These are phyloP conservation scores for Xerocomellus dryophilus DNA, from an alignment of 768 basidiomycete genomes.

Conservation along the genomic window DNA sequence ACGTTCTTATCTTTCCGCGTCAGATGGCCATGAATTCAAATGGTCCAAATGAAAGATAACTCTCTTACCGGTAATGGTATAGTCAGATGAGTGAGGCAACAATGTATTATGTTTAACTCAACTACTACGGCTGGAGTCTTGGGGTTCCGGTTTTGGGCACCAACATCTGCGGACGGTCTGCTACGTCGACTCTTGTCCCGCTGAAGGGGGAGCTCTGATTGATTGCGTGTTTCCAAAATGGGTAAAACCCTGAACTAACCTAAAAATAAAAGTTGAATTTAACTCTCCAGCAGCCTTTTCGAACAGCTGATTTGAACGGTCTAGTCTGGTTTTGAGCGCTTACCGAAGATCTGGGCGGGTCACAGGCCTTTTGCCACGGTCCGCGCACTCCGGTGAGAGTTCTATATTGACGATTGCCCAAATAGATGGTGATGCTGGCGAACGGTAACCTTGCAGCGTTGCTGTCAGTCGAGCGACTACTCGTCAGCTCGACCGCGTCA, in stretches of 20 bases:
- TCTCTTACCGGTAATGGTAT: conserved; percentile 1
- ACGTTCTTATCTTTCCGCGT: conserved; percentile 5
- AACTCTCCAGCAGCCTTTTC: too few species aligned
- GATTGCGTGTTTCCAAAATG: too few species aligned
- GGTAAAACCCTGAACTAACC: too few species aligned
- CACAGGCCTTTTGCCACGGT: background rate
- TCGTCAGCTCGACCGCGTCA: background rate
- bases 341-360: background rate
- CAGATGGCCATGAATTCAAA: conserved; percentile 3
- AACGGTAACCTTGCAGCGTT: background rate
- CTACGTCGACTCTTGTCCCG: too few species aligned
- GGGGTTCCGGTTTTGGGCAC: too few species aligned
- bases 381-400: conserved; percentile 8
- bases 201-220: too few species aligned
- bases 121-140: too few species aligned
- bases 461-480: background rate
- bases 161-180: too few species aligned
- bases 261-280: too few species aligned
- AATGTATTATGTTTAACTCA: background rate
- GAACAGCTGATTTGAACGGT: background rate
- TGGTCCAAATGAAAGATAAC: conserved; percentile 4
- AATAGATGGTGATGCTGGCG: background rate
- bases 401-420: background rate
- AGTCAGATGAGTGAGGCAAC: background rate
- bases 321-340: background rate